A percentile compares a stretch with the other conserved stretches of the same genome.
Conservation (phyloP, 2,329 filamentous ascomycete species). For the Microcyclospora tardicrescens region DNA sequence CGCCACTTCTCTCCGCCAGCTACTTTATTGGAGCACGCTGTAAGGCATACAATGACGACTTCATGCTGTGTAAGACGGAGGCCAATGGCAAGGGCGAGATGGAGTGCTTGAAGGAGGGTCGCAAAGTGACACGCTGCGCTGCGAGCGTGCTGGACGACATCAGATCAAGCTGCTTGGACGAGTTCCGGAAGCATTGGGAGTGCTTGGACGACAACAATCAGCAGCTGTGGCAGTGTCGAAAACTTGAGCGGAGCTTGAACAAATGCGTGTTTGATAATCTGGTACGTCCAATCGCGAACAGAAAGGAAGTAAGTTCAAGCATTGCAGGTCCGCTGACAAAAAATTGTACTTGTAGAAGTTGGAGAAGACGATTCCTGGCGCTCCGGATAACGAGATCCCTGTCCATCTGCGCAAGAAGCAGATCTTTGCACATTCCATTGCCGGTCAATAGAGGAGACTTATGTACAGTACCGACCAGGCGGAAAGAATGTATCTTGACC, state of each 20-base stretch:
- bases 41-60: conserved; percentile 94
- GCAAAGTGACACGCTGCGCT: conserved; percentile 92
- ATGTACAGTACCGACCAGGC: conserved; percentile 11
- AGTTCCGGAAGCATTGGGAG: conserved; percentile 90
- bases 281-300: conserved; percentile 42
- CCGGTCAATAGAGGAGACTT: conserved; percentile 9
- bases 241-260: conserved; percentile 78
- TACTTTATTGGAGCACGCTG: conserved; percentile 97
- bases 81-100: conserved; percentile 81
- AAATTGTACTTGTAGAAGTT: conserved; percentile 26
- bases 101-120: conserved; percentile 90
- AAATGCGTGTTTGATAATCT: conserved; percentile 92
- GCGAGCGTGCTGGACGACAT: conserved; percentile 93
- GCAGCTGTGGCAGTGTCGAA: conserved; percentile 89
- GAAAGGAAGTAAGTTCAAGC: too few species aligned
- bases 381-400: conserved; percentile 35
- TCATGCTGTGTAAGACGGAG: conserved; percentile 98
- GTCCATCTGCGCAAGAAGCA: conserved; percentile 37
- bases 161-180: conserved; percentile 81
- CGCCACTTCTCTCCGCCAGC: conserved; percentile 77
- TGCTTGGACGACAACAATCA: conserved; percentile 98
- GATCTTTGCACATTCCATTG: conserved; percentile 24
- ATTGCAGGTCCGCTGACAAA: too few species aligned
- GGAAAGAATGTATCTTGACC: background rate
- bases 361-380: conserved; percentile 40